Evolutionary conservation across 116 monocot species (phyloP), one percentile per base, ranked within the genome.

Genomic region (Iris pallida): DNA sequence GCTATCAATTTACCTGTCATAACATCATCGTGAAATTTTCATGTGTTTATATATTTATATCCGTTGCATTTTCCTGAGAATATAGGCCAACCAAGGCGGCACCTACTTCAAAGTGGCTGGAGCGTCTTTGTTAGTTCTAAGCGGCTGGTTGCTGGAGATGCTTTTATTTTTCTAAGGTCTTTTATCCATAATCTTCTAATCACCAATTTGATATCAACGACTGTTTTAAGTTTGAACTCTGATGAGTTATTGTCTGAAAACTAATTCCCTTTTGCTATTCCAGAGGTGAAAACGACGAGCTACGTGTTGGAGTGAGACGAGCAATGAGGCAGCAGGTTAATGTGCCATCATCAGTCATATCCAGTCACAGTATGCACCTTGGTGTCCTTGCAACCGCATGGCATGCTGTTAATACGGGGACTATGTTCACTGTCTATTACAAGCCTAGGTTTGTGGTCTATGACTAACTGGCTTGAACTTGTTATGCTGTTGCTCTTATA

Each of bases 131-230:
- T 82, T 5, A 74, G 66, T 49, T 65, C 82, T 5, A 82, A 82
- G 47, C 73, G 54, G 65, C 73, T 82, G 44, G 70, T 61, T 54
- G 74, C 78, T 42, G 78, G 82, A 9, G 82, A 82, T 77, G 82
- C 78, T 54, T 82, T 82, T 61, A 82, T 82, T 53, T 82, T 82
- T 53, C 44, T 82, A 45, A 82, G 82, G 82, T 82, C 49, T 51
- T 7, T 51, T 45, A 10, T 64, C 16, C 12, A 16, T 55, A 40
- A 64, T 12, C 7, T 57, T 20, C 20, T 51, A 18, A 10, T 53
- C 30, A 30, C 30, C 30, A 30, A 30, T 30, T 30, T 30, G 30
- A 30, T 30, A 30, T 30, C 30, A 30, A 30, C 3, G 30, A 30
- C 30, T 30, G 30, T 30, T 1, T 30, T 30, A 16, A 59, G 15